Percentiles rank a stretch among this genome's conserved stretches.
Conservation (phyloP, 2,329 filamentous ascomycete species). For the Neocucurbitaria cava region DNA sequence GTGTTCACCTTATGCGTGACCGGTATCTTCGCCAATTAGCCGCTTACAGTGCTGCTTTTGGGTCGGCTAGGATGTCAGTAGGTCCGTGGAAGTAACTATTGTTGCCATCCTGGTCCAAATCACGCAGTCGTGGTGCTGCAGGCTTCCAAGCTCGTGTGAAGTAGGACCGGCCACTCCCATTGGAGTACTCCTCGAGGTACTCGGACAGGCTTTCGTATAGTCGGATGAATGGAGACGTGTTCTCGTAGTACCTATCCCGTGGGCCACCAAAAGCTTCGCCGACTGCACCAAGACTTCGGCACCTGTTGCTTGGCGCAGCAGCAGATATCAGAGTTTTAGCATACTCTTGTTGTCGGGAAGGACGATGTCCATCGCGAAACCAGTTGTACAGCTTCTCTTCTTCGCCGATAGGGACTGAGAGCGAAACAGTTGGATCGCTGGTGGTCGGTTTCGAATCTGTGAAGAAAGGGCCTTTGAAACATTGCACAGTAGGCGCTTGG, state of each 20-base stretch:
- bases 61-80: not conserved
- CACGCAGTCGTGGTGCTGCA: conserved; percentile 49
- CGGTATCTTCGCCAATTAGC: not conserved
- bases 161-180: conserved; percentile 42
- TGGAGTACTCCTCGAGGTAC: conserved; percentile 45
- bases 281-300: conserved; percentile 19
- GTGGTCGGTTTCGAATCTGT: conserved; percentile 37
- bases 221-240: conserved; percentile 50
- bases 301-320: conserved; percentile 16
- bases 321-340: conserved; percentile 29
- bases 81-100: conserved; percentile 47
- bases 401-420: conserved; percentile 30
- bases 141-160: conserved; percentile 49
- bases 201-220: conserved; percentile 52
- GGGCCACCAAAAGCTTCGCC: conserved; percentile 7
- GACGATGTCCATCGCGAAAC: conserved; percentile 45
- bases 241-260: conserved; percentile 17
- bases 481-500: conserved; percentile 41
- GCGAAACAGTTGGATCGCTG: conserved; percentile 31
- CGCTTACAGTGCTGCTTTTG: not conserved
- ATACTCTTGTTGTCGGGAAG: conserved; percentile 35
- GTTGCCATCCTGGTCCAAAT: conserved; percentile 45
- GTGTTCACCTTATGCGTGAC: not conserved
- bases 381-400: conserved; percentile 51
- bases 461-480: conserved; percentile 49